These are phyloP conservation scores for Tetrapisispora pingtungensis DNA, from an alignment of 805 yeast genomes.

Conservation along the genomic window DNA sequence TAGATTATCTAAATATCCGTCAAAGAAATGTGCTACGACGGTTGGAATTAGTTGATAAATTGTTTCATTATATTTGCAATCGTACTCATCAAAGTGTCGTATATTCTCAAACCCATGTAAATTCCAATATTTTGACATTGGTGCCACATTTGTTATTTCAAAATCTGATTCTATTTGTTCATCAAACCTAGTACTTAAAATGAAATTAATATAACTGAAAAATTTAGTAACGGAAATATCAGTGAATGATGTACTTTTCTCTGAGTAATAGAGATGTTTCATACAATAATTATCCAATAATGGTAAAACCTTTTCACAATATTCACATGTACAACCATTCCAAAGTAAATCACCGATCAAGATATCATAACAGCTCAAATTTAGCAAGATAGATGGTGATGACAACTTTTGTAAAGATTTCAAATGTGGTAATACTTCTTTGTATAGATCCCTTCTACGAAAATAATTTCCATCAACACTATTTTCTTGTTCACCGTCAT, in stretches of 20 bases:
- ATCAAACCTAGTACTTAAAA: constrained; percentile 30
- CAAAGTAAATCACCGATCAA: constrained; percentile 59
- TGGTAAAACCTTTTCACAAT: constrained; percentile 42
- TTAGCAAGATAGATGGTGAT: constrained; percentile 50
- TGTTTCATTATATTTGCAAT: constrained; percentile 37
- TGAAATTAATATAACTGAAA: constrained; percentile 42
- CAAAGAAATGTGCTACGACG: constrained; percentile 40
- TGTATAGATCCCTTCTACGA: constrained; percentile 46
- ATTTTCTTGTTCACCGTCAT: constrained; percentile 46
- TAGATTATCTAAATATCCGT: constrained; percentile 32
- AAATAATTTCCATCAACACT: constrained; percentile 68
- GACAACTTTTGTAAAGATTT: constrained; percentile 35
- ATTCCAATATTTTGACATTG: constrained; percentile 34
- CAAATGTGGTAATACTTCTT: constrained; percentile 38
- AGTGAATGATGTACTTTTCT: constrained; percentile 36
- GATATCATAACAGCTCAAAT: constrained; percentile 60
- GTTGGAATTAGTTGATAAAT: constrained; percentile 33
- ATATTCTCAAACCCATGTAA: constrained; percentile 39
- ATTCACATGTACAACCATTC: constrained; percentile 65
- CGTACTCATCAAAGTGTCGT: constrained; percentile 31
- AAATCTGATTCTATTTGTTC: constrained; percentile 24
- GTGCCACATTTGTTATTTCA: constrained; percentile 26
- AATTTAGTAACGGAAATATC: constrained; percentile 54
- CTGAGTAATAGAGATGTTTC: constrained; percentile 52
- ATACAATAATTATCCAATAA: constrained; percentile 50